Conservation (phyloP, 345 rosid genomes). For the Linum trigynum region DNA sequence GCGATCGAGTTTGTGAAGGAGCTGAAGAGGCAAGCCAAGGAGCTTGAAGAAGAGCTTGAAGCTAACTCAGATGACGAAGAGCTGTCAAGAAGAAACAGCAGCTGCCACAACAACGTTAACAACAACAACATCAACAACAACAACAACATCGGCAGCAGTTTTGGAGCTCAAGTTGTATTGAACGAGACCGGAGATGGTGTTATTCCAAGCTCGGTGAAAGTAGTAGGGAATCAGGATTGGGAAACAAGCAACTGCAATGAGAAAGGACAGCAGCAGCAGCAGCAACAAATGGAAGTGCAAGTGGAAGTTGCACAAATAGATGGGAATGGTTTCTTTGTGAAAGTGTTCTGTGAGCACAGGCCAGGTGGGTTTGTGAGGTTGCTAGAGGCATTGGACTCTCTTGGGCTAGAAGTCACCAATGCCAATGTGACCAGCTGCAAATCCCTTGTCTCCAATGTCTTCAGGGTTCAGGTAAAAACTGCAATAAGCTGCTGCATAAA, state of each 20-base stretch:
- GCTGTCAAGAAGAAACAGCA: not conserved
- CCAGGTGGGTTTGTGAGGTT: slow-evolving; percentile 74
- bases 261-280: slow-evolving; percentile 43
- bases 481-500: not conserved
- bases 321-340: slow-evolving; percentile 77
- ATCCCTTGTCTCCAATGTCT: slow-evolving; percentile 79
- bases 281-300: slow-evolving; percentile 82
- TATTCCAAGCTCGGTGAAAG: slow-evolving; percentile 21
- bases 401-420: slow-evolving; percentile 80
- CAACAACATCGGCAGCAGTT: slow-evolving; percentile 13
- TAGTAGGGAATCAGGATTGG: slow-evolving; percentile 30
- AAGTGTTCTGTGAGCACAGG: slow-evolving; percentile 81
- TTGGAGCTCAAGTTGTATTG: slow-evolving; percentile 30
- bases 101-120: slow-evolving; percentile 22
- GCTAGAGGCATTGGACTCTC: slow-evolving; percentile 73
- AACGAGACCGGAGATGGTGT: slow-evolving; percentile 20
- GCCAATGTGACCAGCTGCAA: slow-evolving; percentile 69
- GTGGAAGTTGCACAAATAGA: slow-evolving; percentile 85
- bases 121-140: slow-evolving; percentile 3
- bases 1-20: slow-evolving; percentile 85
- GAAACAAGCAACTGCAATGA: slow-evolving; percentile 29
- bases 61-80: slow-evolving; percentile 60
- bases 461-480: slow-evolving; percentile 65
- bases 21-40: slow-evolving; percentile 58
- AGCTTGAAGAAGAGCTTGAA: slow-evolving; percentile 81